Evolutionary conservation across 352 stramenopile species (phyloP), one percentile per base, ranked within the genome.

Genomic region (Pythium coloratum): DNA sequence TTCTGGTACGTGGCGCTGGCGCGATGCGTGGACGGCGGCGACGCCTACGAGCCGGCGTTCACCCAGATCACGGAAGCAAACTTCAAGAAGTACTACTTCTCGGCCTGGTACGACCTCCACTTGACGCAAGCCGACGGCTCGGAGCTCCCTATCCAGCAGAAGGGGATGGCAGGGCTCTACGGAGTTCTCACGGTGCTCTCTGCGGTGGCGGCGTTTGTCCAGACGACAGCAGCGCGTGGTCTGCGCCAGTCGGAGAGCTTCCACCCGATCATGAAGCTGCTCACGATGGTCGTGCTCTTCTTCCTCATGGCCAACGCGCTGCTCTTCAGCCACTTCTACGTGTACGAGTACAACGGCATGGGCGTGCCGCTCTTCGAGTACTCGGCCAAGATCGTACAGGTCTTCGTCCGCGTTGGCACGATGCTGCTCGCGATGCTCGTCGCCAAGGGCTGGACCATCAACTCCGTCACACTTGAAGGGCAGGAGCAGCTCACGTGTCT

Each of bases 381-480:
- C 66, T 75, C 79, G 32, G 83, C 83, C 50, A 86, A 89, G 61
- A 88, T 91, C 59, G 72, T 78, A 6, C 75, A 88, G 32, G 83
- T 91, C 3, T 85, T 94, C 66, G 78, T 91, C 30, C 81, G 78
- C 3, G 82, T 92, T n/a, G 80, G 74, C 44, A 89, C 82, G 26
- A 78, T 92, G 44, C 56, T 92, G 61, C 62, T 94, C 16, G 83
- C 82, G 6, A 90, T 91, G 83, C 66, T 91, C 8, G 73, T 94
- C 20, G 86, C 83, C 1, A 92, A 94, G 59, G 83, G 83, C 1
- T 94, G 85, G 86, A 94, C 86, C 7, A 92, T 94, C 74, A 92
- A 86, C 60, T 76, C 72, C 34, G 77, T 92, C 8, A 62, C 62
- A 16, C 73, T 92, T 26, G 70, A 90, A 20, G 82, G 82, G 0